Evolutionary conservation across 129 eudicot species (phyloP), one percentile per base, ranked within the genome.

Genomic region (Centella asiatica): DNA sequence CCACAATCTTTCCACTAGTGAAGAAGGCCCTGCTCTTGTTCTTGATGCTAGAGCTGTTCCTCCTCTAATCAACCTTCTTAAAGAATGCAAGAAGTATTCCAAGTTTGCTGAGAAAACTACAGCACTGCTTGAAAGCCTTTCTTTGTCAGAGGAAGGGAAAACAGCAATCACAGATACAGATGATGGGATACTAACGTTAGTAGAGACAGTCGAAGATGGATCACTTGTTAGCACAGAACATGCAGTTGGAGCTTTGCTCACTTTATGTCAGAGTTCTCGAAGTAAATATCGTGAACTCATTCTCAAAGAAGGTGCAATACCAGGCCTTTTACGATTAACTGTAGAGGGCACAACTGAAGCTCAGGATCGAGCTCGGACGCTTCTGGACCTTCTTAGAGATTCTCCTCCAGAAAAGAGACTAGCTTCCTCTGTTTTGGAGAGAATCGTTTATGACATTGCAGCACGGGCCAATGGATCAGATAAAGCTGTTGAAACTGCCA

Each of bases 281-380:
- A 67, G 71, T 66, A 83, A 80, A 39, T 89, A 78, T 54, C 31
- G 97, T 73, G 84, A 76, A 36, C 88, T 85, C 40, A 85, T 89
- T 61, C 84, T 89, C 17, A 80, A 78, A 19, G 97, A 85, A 80
- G 97, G 97, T 53, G 90, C 88, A 22, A 85, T 89, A 45, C 97
- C 97, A 0, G 97, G 97, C 42, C 78, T 89, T 48, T 60, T 89
- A 37, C 60, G 80, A 46, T 62, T 89, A 57, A 85, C 92, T 25
- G 79, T 79, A 22, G 82, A 83, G 72, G 97, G 97, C 1, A 89
- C 95, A 22, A 42, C 70, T 19, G 70, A 69, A 42, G 85, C 88
- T 28, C 92, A 32, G 76, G 77, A 66, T 15, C 74, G 71, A 69
- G 97, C 97, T 58, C 73, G 69, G 56, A 54, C 76, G 60, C 82